Percentiles rank a stretch among this genome's conserved stretches.
Conservation (phyloP, 2,329 filamentous ascomycete genomes). For the Monosporascus cannonballus region DNA sequence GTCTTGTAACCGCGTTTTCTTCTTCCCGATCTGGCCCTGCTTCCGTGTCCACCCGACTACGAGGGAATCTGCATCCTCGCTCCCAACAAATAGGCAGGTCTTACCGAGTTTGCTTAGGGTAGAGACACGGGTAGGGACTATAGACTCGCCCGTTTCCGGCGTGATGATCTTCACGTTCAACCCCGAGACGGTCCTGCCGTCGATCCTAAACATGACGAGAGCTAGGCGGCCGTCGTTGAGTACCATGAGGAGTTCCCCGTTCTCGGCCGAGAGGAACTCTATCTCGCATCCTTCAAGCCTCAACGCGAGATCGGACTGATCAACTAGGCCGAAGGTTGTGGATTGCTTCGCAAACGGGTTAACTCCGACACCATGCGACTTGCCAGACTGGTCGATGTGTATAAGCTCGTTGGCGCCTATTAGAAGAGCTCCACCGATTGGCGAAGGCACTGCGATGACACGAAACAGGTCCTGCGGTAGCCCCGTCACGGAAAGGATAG, state of each 20-base stretch:
- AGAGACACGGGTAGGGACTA: slow-evolving; percentile 58
- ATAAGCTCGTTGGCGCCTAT: slow-evolving; percentile 87
- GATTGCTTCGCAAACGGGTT: slow-evolving; percentile 81
- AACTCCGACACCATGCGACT: slow-evolving; percentile 84
- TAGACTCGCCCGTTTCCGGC: slow-evolving; percentile 53
- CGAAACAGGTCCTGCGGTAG: slow-evolving; percentile 83
- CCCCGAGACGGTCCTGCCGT: slow-evolving; percentile 86
- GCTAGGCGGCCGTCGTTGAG: slow-evolving; percentile 69
- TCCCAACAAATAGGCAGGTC: slow-evolving; percentile 75
- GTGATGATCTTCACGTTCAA: slow-evolving; percentile 65
- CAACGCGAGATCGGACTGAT: slow-evolving; percentile 76
- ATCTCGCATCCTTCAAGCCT: slow-evolving; percentile 76
- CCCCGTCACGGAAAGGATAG: slow-evolving; percentile 77
- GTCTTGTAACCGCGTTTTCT: slow-evolving; percentile 54
- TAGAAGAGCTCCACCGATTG: slow-evolving; percentile 82
- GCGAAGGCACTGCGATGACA: slow-evolving; percentile 75
- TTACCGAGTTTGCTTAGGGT: slow-evolving; percentile 64
- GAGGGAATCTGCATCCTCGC: slow-evolving; percentile 74
- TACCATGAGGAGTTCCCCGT: slow-evolving; percentile 78
- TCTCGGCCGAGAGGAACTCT: slow-evolving; percentile 68
- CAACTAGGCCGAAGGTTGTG: slow-evolving; percentile 77
- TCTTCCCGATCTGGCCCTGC: slow-evolving; percentile 54
- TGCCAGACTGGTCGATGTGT: slow-evolving; percentile 93
- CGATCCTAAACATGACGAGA: slow-evolving; percentile 75
- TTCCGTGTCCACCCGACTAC: slow-evolving; percentile 75